Evolutionary conservation across 228 moss, liverwort and hornwort genomes (phyloP), one percentile per base, ranked within the genome.

Genomic region (Sphagnum magellanicum): DNA sequence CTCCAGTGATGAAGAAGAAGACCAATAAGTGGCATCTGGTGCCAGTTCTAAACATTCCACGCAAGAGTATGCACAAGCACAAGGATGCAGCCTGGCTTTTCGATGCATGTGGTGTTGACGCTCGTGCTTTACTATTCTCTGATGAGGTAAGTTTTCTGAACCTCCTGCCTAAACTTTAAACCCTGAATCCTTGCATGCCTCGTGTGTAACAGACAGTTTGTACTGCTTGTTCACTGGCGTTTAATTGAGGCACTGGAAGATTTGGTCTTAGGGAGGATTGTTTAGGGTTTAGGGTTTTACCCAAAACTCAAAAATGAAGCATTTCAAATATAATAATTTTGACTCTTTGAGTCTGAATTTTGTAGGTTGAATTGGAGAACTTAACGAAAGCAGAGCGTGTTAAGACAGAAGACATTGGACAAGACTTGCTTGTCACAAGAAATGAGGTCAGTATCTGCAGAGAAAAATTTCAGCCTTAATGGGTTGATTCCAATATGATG

Each of bases 1-100:
- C 55, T 8, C 12, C 55, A 4, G 55, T 8, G 55, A 76, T 79
- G 49, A 53, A 74, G 50, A 73, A 69, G 59, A 82, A 66, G 71
- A 82, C 77, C 65, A 82, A 80, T 16, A 60, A 67, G 61, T 86
- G 83, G 86, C 76, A 86, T 65, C 63, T 74, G n/a, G 67, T 86
- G 51, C 80, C 86, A 1, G 71, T 86, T 70, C 78, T 86, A 48
- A 79, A 78, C 62, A 78, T 86, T 64, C 80, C 86, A 67, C 73
- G 86, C 76, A 82, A 83, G 53, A 62, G 78, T 67, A 86, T 86
- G 86, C 62, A 78, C 67, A 80, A 80, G 76, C 86, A 78, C 53
- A 83, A 72, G 75, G 80, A 83, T 70, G 76, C 76, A 16, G 86
- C 68, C 55, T 86, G 83, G 86, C 72, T 86, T 51, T 78, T 86